Base-by-base conservation (phyloP, 768 basidiomycete genomes). In the Amanita jacksonii region DNA sequence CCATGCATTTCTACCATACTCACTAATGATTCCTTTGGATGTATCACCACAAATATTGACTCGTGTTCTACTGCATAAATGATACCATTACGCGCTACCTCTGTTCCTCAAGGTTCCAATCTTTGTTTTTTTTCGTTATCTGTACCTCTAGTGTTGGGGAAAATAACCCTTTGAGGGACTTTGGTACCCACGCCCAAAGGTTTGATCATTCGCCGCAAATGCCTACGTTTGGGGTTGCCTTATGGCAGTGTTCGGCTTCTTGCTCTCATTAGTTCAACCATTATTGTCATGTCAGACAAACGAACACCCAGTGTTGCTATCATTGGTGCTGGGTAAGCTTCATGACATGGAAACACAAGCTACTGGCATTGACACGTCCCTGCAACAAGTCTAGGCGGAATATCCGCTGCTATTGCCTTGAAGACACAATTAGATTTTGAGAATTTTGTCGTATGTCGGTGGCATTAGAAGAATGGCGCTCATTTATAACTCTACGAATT, bases 241-340 rank as follows among this genome's bases (percentile, higher is more conserved):
- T n/a, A n/a, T n/a, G n/a, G n/a, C n/a, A n/a, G n/a, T n/a, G n/a
- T n/a, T n/a, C n/a, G n/a, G n/a, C n/a, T n/a, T n/a, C n/a, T n/a
- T n/a, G n/a, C n/a, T n/a, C n/a, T n/a, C n/a, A n/a, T n/a, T n/a
- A n/a, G n/a, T 12, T 19, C 10, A 13, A 10, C 35, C 4, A 37
- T 3, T n/a, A 22, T 18, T 9, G 19, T n/a, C 9, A 32, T 33
- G 31, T 23, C 30, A 8, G 23, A 30, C 20, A 13, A 56, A 41
- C 48, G 52, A 20, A 51, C 45, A 18, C 66, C 69, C 10, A 63
- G 58, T 44, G 57, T 76, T 31, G 66, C 65, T 31, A 70, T 77
- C 40, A 63, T 75, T 34, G 73, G 74, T 37, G 74, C 73, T 16
- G 72, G 73, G 73, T 75, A 53, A 47, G 63, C 54, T 9, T 8